Percentiles rank a stretch among this genome's conserved stretches.
These are phyloP conservation scores for Carpinus viminea DNA, from an alignment of 306 rosid genomes.

Conservation along the genomic window DNA sequence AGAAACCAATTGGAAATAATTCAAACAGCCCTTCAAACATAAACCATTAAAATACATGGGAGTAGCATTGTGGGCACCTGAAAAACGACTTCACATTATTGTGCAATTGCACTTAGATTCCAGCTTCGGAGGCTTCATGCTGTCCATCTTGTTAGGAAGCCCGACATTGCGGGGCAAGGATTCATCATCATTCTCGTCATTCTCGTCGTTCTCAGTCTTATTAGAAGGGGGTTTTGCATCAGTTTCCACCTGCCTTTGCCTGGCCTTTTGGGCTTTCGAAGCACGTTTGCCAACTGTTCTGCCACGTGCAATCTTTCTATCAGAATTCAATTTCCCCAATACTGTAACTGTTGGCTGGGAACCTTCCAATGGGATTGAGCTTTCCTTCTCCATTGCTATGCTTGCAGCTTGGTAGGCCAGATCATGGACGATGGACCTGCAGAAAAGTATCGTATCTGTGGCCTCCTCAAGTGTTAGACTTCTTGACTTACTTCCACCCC, in stretches of 20 bases:
- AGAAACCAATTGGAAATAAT: slow-evolving; percentile 45
- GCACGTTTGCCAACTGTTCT: slow-evolving; percentile 49
- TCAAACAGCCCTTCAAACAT: slow-evolving; percentile 48
- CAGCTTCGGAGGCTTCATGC: slow-evolving; percentile 77
- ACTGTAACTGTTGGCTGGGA: slow-evolving; percentile 76
- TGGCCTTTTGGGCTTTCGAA: slow-evolving; percentile 58
- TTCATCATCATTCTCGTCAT: slow-evolving; percentile 54
- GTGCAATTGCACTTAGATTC: slow-evolving; percentile 97
- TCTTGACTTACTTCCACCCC: slow-evolving; percentile 56
- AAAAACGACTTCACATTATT: slow-evolving; percentile 68
- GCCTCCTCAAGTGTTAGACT: slow-evolving; percentile 97
- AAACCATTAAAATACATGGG: slow-evolving; percentile 32
- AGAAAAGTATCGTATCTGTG: slow-evolving; percentile 87
- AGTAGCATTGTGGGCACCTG: slow-evolving; percentile 24
- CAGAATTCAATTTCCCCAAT: slow-evolving; percentile 59
- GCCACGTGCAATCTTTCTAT: slow-evolving; percentile 51
- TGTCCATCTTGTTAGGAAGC: slow-evolving; percentile 70
- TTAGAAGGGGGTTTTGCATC: slow-evolving; percentile 44
- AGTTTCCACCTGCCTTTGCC: slow-evolving; percentile 51
- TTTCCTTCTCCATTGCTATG: slow-evolving; percentile 76
- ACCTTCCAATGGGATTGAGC: slow-evolving; percentile 51
- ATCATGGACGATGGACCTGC: slow-evolving; percentile 92
- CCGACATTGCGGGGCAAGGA: slow-evolving; percentile 50
- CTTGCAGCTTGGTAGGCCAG: slow-evolving; percentile 86
- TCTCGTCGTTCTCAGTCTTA: slow-evolving; percentile 51